phyloP scores from a whole-genome alignment of 78 protist genomes.

The Emiliania huxleyi region DNA sequence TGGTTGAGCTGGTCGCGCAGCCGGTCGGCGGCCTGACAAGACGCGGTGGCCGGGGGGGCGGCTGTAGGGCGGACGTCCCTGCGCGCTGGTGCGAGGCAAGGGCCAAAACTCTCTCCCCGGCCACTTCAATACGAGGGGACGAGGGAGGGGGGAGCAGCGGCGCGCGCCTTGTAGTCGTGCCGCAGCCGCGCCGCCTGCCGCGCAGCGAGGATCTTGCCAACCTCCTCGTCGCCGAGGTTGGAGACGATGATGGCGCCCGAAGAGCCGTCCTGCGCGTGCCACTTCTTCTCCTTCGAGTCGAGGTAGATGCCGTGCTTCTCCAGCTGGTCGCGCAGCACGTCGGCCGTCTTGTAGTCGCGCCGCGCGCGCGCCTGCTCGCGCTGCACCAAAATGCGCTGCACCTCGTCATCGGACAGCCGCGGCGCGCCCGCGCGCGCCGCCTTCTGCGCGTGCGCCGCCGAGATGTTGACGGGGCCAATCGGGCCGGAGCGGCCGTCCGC shows the following conservation, averaged over 20 bases:
- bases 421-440: slow-evolving; percentile 22
- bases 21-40: not conserved
- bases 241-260: not conserved
- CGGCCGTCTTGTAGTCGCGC: slow-evolving; percentile 18
- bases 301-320: slow-evolving; percentile 12
- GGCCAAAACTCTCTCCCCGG: too few species aligned
- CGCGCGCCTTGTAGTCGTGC: slow-evolving; percentile 13
- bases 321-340: slow-evolving; percentile 2
- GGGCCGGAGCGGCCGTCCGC: slow-evolving; percentile 11
- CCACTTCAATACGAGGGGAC: too few species aligned
- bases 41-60: not conserved
- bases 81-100: not conserved
- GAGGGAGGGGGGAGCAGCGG: too few species aligned
- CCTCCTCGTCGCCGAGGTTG: not conserved
- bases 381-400: not conserved
- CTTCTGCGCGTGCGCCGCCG: slow-evolving; percentile 17
- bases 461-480: not conserved
- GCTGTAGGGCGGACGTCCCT: not conserved
- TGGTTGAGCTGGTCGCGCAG: slow-evolving; percentile 13
- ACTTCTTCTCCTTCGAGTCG: not conserved
- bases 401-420: not conserved
- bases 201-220: not conserved
- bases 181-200: slow-evolving; percentile 11
- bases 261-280: not conserved
- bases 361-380: slow-evolving; percentile 19